Evolutionary conservation across 2,329 filamentous ascomycete genomes (phyloP), one percentile per base, ranked within the genome.

Genomic region (Venturia asperata): DNA sequence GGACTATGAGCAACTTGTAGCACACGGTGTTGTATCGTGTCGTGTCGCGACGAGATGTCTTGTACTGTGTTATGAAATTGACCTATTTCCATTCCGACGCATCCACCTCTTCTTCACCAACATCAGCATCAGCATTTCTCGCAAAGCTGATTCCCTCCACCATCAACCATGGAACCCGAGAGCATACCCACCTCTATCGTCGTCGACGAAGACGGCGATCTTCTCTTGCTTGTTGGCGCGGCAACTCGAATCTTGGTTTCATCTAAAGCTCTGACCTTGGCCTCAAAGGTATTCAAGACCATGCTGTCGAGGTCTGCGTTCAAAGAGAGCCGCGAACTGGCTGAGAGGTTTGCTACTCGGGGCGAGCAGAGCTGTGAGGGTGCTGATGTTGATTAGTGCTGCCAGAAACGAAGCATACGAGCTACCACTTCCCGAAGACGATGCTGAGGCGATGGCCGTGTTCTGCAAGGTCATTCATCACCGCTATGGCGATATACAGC

Each of bases 401-500:
- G 45, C 45, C 45, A 49, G 24, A 24, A 49, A 49, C 5, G 27
- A 37, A 17, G 15, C 37, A 7, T 60, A 60, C 55, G 30, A 60
- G 37, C n/a, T 60, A 11, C 55, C 55, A n/a, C 55, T 60, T 21
- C 55, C 55, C 55, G n/a, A 60, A 19, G 55, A 60, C 27, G n/a
- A 60, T 41, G 17, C 27, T 60, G 3, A 37, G 27, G n/a, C 55
- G 3, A 37, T 60, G 5, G 13, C 7, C 15, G 9, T 60, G 5
- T 27, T 60, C n/a, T 60, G 27, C 27, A 15, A 60, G 17, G 13
- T 60, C 27, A 34, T 60, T 13, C 27, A 37, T 11, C 55, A 60
- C 11, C 55, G n/a, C 5, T 19, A 24, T 37, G 15, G 55, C n/a
- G 7, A 21, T n/a, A 37, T 60, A 3, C 10, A 6, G 1, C n/a